A percentile compares a stretch with the other conserved stretches of the same genome.
Conservation (phyloP, 2,329 filamentous ascomycete species). For the Anthostomella pinea region DNA sequence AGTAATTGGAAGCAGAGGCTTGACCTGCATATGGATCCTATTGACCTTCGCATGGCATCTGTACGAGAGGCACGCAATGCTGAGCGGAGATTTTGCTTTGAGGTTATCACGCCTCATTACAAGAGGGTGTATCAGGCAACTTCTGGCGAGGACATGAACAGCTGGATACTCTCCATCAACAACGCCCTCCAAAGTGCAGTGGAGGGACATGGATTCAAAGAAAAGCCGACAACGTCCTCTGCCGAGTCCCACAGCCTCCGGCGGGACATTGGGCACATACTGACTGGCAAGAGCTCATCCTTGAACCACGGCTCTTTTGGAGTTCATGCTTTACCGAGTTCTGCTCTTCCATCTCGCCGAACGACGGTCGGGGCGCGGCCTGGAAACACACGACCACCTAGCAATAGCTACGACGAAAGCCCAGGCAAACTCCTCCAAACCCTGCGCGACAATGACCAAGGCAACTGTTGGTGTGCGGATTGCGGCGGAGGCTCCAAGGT, state of each 20-base stretch:
- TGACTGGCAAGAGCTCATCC: constrained; percentile 88
- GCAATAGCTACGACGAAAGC: constrained; percentile 74
- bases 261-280: constrained; percentile 85
- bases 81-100: constrained; percentile 94
- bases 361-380: constrained; percentile 91
- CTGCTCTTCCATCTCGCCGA: constrained; percentile 68
- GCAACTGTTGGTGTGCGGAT: constrained; percentile 91
- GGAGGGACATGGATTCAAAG: constrained; percentile 68
- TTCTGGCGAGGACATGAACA: constrained; percentile 96
- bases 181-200: constrained; percentile 96
- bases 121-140: constrained; percentile 97
- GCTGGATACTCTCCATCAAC: constrained; percentile 94
- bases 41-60: constrained; percentile 94
- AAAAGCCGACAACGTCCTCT: constrained; percentile 44
- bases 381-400: constrained; percentile 63
- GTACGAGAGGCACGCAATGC: constrained; percentile 93
- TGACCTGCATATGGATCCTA: constrained; percentile 96
- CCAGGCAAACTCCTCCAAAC: constrained; percentile 83
- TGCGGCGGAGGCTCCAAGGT: constrained; percentile 90
- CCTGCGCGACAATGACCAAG: constrained; percentile 85
- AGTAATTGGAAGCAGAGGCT: constrained; percentile 99
- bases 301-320: constrained; percentile 51
- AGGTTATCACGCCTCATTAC: constrained; percentile 94
- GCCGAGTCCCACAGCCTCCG: constrained; percentile 58
- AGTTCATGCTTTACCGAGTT: constrained; percentile 46